Evolutionary conservation across 2,329 filamentous ascomycete genomes (phyloP).

Genomic region (Metarhizium brunneum): DNA sequence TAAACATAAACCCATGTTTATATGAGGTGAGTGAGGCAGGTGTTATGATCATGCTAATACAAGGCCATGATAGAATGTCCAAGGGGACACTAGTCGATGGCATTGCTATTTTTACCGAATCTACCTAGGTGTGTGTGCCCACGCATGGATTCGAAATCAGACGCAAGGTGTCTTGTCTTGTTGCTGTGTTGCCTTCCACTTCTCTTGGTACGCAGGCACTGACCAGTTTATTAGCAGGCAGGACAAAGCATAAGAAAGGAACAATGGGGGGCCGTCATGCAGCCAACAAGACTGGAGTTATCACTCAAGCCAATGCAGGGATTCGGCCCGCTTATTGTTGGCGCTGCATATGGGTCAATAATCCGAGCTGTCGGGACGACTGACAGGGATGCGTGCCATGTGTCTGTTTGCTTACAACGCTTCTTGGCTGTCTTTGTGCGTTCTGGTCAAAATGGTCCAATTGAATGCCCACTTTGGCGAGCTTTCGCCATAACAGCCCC

Average conservation of each 20-base stretch:
- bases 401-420: background rate
- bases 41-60: background rate
- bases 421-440: background rate
- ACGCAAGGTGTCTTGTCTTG: background rate
- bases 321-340: slow-evolving; percentile 6
- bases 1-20: no score
- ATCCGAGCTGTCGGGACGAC: slow-evolving; percentile 8
- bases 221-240: background rate
- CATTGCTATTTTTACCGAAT: background rate
- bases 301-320: slow-evolving; percentile 2
- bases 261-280: background rate
- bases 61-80: background rate
- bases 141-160: background rate
- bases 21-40: no score
- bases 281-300: background rate
- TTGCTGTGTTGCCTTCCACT: background rate
- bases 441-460: background rate
- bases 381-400: background rate
- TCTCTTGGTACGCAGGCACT: background rate
- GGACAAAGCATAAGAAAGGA: background rate
- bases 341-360: slow-evolving; percentile 2
- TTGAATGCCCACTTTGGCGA: background rate
- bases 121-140: background rate
- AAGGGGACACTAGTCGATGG: background rate
- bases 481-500: background rate